Evolutionary conservation across 75 land plant genomes (phyloP), one percentile per base, ranked within the genome.

Genomic region (Isoetes taiwanensis): DNA sequence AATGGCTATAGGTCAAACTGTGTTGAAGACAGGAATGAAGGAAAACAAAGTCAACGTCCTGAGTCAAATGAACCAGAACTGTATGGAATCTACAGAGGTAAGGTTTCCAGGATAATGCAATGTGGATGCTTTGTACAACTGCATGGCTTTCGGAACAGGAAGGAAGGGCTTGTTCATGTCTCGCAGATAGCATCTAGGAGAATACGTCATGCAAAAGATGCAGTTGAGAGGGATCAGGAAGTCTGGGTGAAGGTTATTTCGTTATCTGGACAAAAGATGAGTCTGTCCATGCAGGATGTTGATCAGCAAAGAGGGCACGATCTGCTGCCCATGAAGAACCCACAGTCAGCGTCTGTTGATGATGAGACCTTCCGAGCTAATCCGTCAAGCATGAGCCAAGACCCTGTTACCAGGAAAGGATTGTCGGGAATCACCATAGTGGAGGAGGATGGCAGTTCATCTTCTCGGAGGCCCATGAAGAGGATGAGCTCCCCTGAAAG

Each of bases 251-350:
- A 89, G 62, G 90, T 89, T 28, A 72, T 89, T 9, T 89, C 96
- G 1, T 39, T 84, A 3, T 69, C 73, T 0, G n/a, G 87, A 88
- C 67, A 90, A 66, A 86, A 86, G 56, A 32, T 90, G 55, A 86
- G 93, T 58, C 68, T 90, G 16, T 79, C 86, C 0, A 86, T 90
- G 87, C 70, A 87, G 55, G 97, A 90, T 74, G 97, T 90, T 6
- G 97, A 77, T 59, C 58, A 72, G 64, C 33, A 30, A 57, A 72
- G 80, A 0, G 95, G 95, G 1, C 70, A 69, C 59, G 85, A 84
- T 74, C 62, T 88, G 19, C 67, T 84, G 16, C 90, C 90, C 0
- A 74, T 84, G n/a, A n/a, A n/a, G n/a, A n/a, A n/a, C n/a, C n/a
- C n/a, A n/a, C n/a, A n/a, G n/a, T n/a, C n/a, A n/a, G n/a, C 17